Evolutionary conservation across 768 basidiomycete species (phyloP), one percentile per base, ranked within the genome.

Genomic region (Hemileccinum rubropunctum): DNA sequence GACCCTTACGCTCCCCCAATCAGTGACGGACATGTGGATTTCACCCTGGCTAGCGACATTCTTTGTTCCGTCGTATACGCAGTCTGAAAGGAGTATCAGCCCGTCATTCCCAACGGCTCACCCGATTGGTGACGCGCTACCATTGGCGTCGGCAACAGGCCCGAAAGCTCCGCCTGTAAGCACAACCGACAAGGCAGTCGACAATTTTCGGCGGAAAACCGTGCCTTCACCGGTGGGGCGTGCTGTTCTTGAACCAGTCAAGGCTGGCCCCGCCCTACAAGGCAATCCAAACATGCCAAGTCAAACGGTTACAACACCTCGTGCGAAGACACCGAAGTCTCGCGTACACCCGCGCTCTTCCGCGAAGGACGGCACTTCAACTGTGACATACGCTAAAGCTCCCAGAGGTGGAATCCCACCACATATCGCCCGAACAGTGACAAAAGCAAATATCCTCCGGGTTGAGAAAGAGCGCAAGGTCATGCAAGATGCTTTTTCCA

Each of bases 331-430:
- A 18, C 10, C 50, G 17, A 57, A 47, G 33, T 21, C 51, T 28
- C 54, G 58, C 17, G 13, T 17, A 27, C 45, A 34, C 8, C 11
- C 5, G 9, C 15, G 39, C 14, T 38, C 52, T 36, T 34, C 45
- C 4, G 28, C 20, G 12, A 12, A 28, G 6, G 21, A 35, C 3
- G n/a, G 34, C 3, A 11, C 34, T 15, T 28, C 42, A 2, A 8
- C 45, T 14, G 33, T 39, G 27, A 46, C 46, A 27, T 47, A 63
- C 21, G 47, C 53, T 2, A 55, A 48, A 34, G 52, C 66, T 9
- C 68, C 66, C 4, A 56, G 59, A 39, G 68, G 66, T 15, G 66
- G 68, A 14, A 52, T 69, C 30, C 68, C 66, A 36, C 68, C 68
- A 0, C 55, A 61, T 21, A 49, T 67, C 23, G 68, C 68, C 13